Evolutionary conservation across 2,329 filamentous ascomycete genomes (phyloP).

Genomic region (Cordyceps farinosa): DNA sequence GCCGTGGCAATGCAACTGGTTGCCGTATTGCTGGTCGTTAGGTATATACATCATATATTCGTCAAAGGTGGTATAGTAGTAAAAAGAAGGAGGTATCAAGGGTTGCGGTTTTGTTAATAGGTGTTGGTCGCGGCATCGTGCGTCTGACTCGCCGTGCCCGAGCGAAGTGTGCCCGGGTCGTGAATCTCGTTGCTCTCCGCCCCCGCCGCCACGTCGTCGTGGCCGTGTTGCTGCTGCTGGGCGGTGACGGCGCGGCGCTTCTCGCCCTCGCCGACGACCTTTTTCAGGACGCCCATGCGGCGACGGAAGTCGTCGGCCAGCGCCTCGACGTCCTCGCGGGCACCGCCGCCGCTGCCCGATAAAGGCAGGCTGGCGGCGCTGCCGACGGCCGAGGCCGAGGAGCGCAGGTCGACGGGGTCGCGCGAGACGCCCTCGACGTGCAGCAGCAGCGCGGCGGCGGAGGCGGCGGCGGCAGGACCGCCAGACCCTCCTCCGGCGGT

Average conservation of each 20-base stretch:
- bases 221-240: not conserved
- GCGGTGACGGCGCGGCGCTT: constrained; percentile 32
- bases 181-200: constrained; percentile 6
- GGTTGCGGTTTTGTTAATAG: not conserved
- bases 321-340: constrained; percentile 46
- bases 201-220: too few relatives aligned
- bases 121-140: constrained; percentile 10
- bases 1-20: not conserved
- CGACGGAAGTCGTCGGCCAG: constrained; percentile 56
- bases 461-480: constrained; percentile 12
- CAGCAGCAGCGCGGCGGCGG: constrained; percentile 30
- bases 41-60: not conserved
- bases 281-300: constrained; percentile 52
- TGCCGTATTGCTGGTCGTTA: not conserved
- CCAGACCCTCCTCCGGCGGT: constrained; percentile 19
- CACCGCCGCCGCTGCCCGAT: constrained; percentile 31
- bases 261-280: constrained; percentile 51
- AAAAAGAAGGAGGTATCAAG: not conserved
- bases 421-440: constrained; percentile 38
- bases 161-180: constrained; percentile 3
- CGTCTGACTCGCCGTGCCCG: not conserved
- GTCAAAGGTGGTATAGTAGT: too few relatives aligned
- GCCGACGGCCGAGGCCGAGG: constrained; percentile 17
- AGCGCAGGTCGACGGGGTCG: constrained; percentile 31
- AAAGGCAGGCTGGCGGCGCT: constrained; percentile 24